Percentiles rank a stretch among this genome's conserved stretches.
Evolutionary conservation across 495 filamentous ascomycete genomes (phyloP).

Genomic region (Talaromyces liani): DNA sequence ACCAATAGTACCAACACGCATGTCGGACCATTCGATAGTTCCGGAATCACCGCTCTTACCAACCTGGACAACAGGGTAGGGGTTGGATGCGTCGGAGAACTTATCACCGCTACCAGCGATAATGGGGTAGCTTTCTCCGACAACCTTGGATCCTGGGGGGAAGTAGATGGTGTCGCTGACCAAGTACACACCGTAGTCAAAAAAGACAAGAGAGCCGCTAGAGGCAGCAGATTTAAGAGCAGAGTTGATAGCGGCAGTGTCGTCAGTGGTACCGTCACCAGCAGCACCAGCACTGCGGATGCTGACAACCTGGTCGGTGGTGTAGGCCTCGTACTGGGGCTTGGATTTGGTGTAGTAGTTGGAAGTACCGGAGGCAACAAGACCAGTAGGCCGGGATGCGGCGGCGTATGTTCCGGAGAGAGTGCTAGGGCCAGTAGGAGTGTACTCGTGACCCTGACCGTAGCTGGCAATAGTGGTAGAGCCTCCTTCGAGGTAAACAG

Average conservation of each 20-base stretch:
- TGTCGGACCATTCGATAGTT: conserved; percentile 40
- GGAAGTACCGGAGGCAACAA: conserved; percentile 33
- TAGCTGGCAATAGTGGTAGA: conserved; percentile 59
- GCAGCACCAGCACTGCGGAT: conserved; percentile 40
- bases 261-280: conserved; percentile 61
- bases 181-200: conserved; percentile 28
- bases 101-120: conserved; percentile 46
- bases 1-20: conserved; percentile 49
- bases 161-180: conserved; percentile 26
- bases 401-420: conserved; percentile 28
- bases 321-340: conserved; percentile 53
- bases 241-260: conserved; percentile 36
- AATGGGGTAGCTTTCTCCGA: conserved; percentile 43
- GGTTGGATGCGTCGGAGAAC: conserved; percentile 48
- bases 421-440: conserved; percentile 27
- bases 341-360: conserved; percentile 56
- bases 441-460: conserved; percentile 67
- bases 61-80: conserved; percentile 53
- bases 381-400: conserved; percentile 25
- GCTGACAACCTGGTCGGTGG: conserved; percentile 47
- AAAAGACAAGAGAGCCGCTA: conserved; percentile 26
- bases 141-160: conserved; percentile 22
- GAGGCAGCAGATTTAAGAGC: conserved; percentile 21
- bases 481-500: conserved; percentile 63
- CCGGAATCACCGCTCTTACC: conserved; percentile 39